These are phyloP conservation scores for Boletus rubroflammeus DNA, from an alignment of 768 basidiomycete genomes.

Conservation along the genomic window DNA sequence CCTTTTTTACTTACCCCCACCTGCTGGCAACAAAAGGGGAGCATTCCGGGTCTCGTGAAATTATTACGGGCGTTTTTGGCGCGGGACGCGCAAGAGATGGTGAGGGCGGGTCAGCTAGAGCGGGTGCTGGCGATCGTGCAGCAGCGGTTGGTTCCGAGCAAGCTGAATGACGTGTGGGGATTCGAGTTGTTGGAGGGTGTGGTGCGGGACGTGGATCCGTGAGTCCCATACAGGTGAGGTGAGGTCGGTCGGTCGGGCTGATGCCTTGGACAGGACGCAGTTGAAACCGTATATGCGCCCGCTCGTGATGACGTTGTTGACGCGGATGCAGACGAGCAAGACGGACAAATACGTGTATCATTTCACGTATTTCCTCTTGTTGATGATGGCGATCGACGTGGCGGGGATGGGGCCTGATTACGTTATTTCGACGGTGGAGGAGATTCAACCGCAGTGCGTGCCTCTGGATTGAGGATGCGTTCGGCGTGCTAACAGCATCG, in stretches of 20 bases:
- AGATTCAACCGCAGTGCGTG: constrained; percentile 74
- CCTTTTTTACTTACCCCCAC: constrained; percentile 80
- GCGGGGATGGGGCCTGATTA: constrained; percentile 76
- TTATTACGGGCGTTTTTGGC: constrained; percentile 80
- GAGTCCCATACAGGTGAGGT: constrained; percentile 30
- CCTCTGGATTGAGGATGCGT: background rate
- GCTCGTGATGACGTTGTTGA: constrained; percentile 74
- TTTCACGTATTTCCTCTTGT: constrained; percentile 76
- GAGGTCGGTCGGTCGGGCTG: background rate
- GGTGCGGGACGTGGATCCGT: constrained; percentile 72
- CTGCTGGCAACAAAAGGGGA: constrained; percentile 92
- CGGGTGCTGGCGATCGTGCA: constrained; percentile 84
- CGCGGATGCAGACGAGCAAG: constrained; percentile 81
- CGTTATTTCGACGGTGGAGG: constrained; percentile 73
- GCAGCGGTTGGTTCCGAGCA: constrained; percentile 84
- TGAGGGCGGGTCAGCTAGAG: constrained; percentile 65
- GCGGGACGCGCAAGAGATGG: constrained; percentile 66
- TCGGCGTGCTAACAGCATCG: background rate
- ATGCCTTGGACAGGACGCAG: constrained; percentile 41
- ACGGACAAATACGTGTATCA: constrained; percentile 85
- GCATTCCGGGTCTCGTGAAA: constrained; percentile 89
- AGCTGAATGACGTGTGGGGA: constrained; percentile 85
- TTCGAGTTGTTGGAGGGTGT: constrained; percentile 85
- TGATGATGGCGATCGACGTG: constrained; percentile 69
- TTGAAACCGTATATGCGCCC: constrained; percentile 74